Percentiles rank a stretch among this genome's conserved stretches.
phyloP scores from a whole-genome alignment of 495 filamentous ascomycete genomes.

The Pyronema omphalodes region DNA sequence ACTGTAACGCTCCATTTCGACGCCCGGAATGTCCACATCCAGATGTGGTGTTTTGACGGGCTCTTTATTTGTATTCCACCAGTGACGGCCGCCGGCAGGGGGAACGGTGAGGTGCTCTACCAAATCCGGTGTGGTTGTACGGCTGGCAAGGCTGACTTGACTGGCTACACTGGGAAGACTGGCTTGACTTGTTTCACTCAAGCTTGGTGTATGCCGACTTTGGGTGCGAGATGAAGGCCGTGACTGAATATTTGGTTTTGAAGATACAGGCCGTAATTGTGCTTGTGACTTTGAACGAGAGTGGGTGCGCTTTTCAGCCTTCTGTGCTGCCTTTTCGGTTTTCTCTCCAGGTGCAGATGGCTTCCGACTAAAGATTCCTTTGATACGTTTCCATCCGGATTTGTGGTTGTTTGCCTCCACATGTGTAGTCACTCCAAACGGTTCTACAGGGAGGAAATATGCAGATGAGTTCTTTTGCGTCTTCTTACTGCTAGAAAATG shows the following conservation, averaged over 20 bases:
- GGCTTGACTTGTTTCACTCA: neutral
- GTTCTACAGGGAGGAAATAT: conserved; percentile 6
- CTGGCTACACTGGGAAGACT: conserved; percentile 4
- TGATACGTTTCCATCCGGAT: conserved; percentile 2
- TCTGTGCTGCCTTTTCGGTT: conserved; percentile 12
- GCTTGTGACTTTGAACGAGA: neutral
- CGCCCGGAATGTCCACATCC: conserved; percentile 61
- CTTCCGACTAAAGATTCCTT: conserved; percentile 7
- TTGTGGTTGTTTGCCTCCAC: neutral
- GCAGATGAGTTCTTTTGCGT: neutral
- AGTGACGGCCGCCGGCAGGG: conserved; percentile 2
- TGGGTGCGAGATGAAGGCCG: too few relatives aligned
- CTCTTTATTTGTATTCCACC: conserved; percentile 1
- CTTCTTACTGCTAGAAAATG: neutral
- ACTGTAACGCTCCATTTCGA: conserved; percentile 75
- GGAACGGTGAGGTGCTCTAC: too few relatives aligned
- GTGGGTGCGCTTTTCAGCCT: conserved; percentile 7
- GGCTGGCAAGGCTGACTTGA: conserved; percentile 9
- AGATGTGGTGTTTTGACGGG: conserved; percentile 27
- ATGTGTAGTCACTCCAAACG: conserved; percentile 8
- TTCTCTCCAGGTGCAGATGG: conserved; percentile 5
- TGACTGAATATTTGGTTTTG: conserved; percentile 2
- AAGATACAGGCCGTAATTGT: conserved; percentile 2
- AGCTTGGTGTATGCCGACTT: too few relatives aligned
- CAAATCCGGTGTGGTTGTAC: neutral